These are phyloP conservation scores for Xylariaceae sp. DNA, from an alignment of 2,329 filamentous ascomycete genomes.

Conservation along the genomic window DNA sequence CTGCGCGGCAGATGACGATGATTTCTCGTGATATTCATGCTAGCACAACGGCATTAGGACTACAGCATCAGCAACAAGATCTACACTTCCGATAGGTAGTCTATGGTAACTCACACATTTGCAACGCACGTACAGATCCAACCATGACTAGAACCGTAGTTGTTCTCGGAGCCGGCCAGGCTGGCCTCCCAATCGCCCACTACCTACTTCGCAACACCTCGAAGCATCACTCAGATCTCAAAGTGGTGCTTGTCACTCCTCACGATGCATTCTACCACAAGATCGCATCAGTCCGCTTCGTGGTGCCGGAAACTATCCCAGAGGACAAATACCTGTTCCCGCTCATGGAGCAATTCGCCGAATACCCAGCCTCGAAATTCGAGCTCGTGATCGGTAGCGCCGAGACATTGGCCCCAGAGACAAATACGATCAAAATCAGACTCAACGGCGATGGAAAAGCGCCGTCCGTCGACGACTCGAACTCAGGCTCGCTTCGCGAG, in stretches of 20 bases:
- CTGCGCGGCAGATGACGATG: too few species aligned
- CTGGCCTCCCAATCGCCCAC: slow-evolving; percentile 48
- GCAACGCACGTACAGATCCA: too few species aligned
- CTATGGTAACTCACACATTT: too few species aligned
- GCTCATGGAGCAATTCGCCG: slow-evolving; percentile 43
- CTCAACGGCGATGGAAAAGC: slow-evolving; percentile 33
- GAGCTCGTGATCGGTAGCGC: slow-evolving; percentile 53
- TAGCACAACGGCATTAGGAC: background rate
- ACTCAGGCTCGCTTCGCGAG: background rate
- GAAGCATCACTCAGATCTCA: slow-evolving; percentile 36
- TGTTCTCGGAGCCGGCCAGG: slow-evolving; percentile 48
- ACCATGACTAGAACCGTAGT: slow-evolving; percentile 40
- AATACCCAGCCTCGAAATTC: slow-evolving; percentile 47
- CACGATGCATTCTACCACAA: slow-evolving; percentile 51
- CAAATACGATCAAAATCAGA: slow-evolving; percentile 42
- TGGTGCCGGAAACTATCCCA: slow-evolving; percentile 45
- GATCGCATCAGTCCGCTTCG: slow-evolving; percentile 45
- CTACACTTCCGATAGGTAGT: too few species aligned
- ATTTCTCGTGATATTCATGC: too few species aligned
- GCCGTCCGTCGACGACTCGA: slow-evolving; percentile 15
- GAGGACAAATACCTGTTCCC: slow-evolving; percentile 42
- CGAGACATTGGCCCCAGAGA: slow-evolving; percentile 38
- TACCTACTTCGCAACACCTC: slow-evolving; percentile 47
- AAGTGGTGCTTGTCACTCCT: slow-evolving; percentile 46
- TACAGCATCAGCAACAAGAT: background rate